Evolutionary conservation across 2,329 filamentous ascomycete species (phyloP).

Genomic region (Fusarium lyarnte): DNA sequence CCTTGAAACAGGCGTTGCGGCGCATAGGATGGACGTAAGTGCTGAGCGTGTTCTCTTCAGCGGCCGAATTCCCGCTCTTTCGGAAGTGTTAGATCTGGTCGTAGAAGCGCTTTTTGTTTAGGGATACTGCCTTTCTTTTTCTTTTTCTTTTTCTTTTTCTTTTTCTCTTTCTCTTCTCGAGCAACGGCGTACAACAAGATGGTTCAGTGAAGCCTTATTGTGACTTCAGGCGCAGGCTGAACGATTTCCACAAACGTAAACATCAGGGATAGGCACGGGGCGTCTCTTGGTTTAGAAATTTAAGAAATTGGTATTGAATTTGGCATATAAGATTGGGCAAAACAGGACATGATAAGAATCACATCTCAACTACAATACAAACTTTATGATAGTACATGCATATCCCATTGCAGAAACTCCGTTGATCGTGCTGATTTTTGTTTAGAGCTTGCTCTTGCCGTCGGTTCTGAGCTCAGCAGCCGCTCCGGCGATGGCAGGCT

Average conservation of each 20-base stretch:
- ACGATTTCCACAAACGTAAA: constrained; percentile 19
- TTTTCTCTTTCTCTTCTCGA: background rate
- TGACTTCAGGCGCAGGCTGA: constrained; percentile 11
- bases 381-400: constrained; percentile 39
- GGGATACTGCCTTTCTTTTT: background rate
- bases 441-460: constrained; percentile 47
- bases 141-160: background rate
- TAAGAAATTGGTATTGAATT: constrained; percentile 13
- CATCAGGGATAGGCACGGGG: constrained; percentile 11
- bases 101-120: constrained; percentile 56
- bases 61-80: constrained; percentile 51
- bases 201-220: constrained; percentile 21
- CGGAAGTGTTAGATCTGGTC: constrained; percentile 58
- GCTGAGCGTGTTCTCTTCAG: constrained; percentile 48
- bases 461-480: constrained; percentile 74
- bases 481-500: constrained; percentile 83
- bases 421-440: constrained; percentile 5
- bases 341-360: constrained; percentile 25
- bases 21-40: constrained; percentile 37
- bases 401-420: constrained; percentile 25
- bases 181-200: constrained; percentile 27
- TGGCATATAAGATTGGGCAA: constrained; percentile 29
- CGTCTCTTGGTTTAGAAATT: constrained; percentile 20
- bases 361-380: constrained; percentile 42
- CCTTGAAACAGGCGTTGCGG: constrained; percentile 63